Base-by-base conservation (phyloP, 2,329 filamentous ascomycete genomes). In the Xylariaceae sp. region DNA sequence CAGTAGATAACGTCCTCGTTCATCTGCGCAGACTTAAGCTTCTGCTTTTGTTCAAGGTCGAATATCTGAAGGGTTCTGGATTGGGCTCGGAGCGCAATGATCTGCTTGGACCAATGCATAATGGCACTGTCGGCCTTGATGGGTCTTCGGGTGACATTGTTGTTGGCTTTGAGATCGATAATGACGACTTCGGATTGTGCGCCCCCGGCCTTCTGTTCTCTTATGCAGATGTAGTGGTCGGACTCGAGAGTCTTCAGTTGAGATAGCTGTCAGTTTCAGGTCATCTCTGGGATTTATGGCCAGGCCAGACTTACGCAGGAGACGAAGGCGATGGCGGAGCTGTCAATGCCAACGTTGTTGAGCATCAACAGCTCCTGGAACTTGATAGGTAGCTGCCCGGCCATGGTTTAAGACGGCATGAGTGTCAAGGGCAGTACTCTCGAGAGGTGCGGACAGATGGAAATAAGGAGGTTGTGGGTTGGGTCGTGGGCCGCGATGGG, bases 111-210 rank as follows among this genome's bases (percentile, higher is more conserved):
- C 86, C 87, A 94, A 76, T 98, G 92, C 92, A 98, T 96, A 60
- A 98, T 94, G 53, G 93, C 92, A 77, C 89, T 96, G 68, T 98
- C 92, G 56, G 92, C 92, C 72, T 94, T 96, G 71, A 98, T 98
- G 31, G 90, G 87, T 58, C 90, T 79, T 55, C 85, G 83, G 51
- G 87, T 92, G 60, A 95, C 80, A 70, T 92, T 90, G 77, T 94
- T 95, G 68, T 80, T 80, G 67, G 95, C 93, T 67, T 96, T 95
- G 58, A 98, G 82, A 64, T 98, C 86, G 66, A 98, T 71, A 61
- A 98, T 98, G 64, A 98, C 83, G 47, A 98, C 90, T 66, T 95
- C 89, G 46, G 89, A 85, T 52, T 85, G 82, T 46, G 87, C 76
- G 46, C 80, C 77, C 53, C 88, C 84, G 59, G 76, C 81, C 63